phyloP scores from a whole-genome alignment of 2,329 filamentous ascomycete species.

The Colletotrichum sp. region DNA sequence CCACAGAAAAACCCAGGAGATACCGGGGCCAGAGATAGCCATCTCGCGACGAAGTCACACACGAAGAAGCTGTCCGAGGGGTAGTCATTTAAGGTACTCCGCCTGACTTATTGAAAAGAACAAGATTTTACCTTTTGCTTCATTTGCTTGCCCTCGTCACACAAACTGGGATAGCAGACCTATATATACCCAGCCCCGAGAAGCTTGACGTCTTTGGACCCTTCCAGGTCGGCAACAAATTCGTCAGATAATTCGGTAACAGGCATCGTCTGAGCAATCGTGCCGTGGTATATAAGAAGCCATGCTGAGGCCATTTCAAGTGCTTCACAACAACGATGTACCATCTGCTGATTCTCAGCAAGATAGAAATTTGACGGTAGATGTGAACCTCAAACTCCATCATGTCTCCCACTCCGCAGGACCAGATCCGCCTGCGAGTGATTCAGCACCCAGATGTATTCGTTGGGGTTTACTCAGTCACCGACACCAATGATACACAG shows the following conservation, averaged over 20 bases:
- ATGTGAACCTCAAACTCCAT: not conserved
- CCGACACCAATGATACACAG: not conserved
- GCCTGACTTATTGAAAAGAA: not conserved
- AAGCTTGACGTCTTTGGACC: not conserved
- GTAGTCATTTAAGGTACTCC: fast-evolving
- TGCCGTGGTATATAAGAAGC: fast-evolving
- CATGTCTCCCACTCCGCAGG: not conserved
- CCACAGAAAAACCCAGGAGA: fast-evolving
- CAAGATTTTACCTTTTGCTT: fast-evolving
- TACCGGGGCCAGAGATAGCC: fast-evolving
- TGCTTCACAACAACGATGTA: too few species aligned
- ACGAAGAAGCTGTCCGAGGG: fast-evolving
- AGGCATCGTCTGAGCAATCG: not conserved
- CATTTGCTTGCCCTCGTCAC: not conserved
- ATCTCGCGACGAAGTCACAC: not conserved
- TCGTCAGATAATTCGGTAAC: fast-evolving
- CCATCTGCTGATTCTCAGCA: too few species aligned
- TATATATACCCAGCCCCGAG: not conserved
- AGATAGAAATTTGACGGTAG: too few species aligned
- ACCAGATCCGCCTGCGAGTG: not conserved
- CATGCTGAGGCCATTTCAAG: not conserved
- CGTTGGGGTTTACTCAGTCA: not conserved
- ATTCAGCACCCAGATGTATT: not conserved
- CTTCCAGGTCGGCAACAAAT: not conserved
- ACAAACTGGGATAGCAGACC: not conserved